Conservation (phyloP, 75 land plant genomes). For the Selaginella moellendorffii region DNA sequence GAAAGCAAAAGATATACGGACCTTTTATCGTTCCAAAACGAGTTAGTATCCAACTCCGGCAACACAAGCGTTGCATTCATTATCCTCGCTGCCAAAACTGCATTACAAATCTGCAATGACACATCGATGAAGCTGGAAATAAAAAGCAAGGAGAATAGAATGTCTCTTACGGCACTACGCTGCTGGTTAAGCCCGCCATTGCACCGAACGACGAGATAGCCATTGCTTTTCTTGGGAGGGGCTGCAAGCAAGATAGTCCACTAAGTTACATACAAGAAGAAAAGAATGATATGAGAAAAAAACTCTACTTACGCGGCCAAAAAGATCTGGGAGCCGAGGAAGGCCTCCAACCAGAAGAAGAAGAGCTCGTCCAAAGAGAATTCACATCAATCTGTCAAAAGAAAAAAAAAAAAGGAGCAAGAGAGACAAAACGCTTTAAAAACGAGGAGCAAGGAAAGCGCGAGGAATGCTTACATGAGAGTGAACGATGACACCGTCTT, state of each 20-base stretch:
- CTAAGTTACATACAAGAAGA: not conserved
- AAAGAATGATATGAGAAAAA: not conserved
- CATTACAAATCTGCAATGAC: no score
- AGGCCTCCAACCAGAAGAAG: slow-evolving; percentile 69
- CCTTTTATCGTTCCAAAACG: slow-evolving; percentile 92
- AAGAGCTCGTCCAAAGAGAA: slow-evolving; percentile 44
- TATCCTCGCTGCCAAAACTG: slow-evolving; percentile 89
- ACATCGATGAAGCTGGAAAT: no score
- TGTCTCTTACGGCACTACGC: slow-evolving; percentile 60
- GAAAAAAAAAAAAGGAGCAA: not conserved
- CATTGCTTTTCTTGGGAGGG: slow-evolving; percentile 62
- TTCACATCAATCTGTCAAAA: slow-evolving; percentile 35
- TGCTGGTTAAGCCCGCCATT: slow-evolving; percentile 96
- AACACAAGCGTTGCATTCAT: slow-evolving; percentile 96
- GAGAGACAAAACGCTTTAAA: no score
- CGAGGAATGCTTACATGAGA: no score
- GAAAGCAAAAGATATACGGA: no score
- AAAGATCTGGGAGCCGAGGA: slow-evolving; percentile 56
- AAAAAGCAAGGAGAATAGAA: slow-evolving; percentile 2
- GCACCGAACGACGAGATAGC: slow-evolving; percentile 77
- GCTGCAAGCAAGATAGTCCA: slow-evolving; percentile 27
- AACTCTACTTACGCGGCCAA: no score
- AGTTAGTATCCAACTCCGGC: slow-evolving; percentile 92
- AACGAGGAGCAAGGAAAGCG: no score
- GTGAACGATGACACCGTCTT: no score